Base-by-base conservation (phyloP, 169 alveolate species). In the Cryptosporidium parvum region DNA sequence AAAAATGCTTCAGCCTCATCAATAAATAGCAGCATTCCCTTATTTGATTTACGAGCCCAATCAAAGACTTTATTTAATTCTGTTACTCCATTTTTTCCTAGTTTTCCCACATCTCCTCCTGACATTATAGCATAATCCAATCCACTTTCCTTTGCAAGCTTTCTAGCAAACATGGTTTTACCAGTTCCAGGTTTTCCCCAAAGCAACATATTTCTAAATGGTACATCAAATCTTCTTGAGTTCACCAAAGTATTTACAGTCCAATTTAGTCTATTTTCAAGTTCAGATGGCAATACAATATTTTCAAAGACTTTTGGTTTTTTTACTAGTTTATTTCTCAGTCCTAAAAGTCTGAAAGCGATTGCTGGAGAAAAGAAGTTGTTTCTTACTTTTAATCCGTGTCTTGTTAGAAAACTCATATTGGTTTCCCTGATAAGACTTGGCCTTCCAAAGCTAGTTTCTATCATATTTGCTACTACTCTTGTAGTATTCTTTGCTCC, bases 1-100 rank as follows among this genome's bases (percentile, higher is more conserved):
- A 97, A 91, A 92, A 97, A 97, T 8, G 99, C 98, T 91, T 97
- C 99, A n/a, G 99, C 99, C 93, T 98, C 99, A 91, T 98, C 99
- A 69, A 98, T 96, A 93, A 98, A 98, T 44, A 98, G 93, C 6
- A 97, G 84, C 85, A 98, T 92, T 21, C 98, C 98, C 86, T 92
- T 95, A 72, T 95, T 95, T 80, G 98, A 94, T 69, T 93, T 95
- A 75, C 97, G 95, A 31, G 99, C 97, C 99, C 99, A 98, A 42
- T 96, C 95, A 72, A 97, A 98, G 16, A 98, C 94, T 85, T 97
- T 97, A 93, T 98, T 97, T 29, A 98, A 87, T 86, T 98, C 99
- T 21, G 93, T 93, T 21, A 97, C 98, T 4, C 98, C 99, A 35
- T 96, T 95, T 61, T 94, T 94, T 23, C 99, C 99, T 33, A 98